These are phyloP conservation scores for Lathyrus tuberosus DNA, from an alignment of 306 rosid species.

Conservation along the genomic window DNA sequence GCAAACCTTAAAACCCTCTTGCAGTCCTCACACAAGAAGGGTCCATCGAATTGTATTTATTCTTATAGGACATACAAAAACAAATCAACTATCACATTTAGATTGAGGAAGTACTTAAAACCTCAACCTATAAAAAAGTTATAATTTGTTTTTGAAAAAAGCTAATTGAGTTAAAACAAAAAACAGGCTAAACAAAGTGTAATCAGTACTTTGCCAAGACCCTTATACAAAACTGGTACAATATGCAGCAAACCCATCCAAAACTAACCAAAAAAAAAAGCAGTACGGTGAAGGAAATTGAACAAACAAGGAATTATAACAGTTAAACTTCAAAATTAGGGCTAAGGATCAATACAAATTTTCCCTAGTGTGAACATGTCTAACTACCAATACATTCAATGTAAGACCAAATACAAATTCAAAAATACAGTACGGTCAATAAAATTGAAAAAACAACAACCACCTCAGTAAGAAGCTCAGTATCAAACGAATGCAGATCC, in stretches of 20 bases:
- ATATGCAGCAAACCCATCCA: no score
- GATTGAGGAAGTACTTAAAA: conserved; percentile 9
- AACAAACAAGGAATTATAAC: neutral
- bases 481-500: conserved; percentile 95
- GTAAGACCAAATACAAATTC: neutral
- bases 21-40: no score
- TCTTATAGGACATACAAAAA: neutral
- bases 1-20: no score
- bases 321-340: conserved; percentile 5
- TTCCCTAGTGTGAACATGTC: neutral
- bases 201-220: no score
- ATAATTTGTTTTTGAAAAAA: no score
- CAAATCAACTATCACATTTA: neutral
- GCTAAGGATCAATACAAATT: conserved; percentile 9
- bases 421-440: neutral
- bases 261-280: no score
- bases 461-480: conserved; percentile 95
- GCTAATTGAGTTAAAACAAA: no score
- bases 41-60: no score
- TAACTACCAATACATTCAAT: conserved; percentile 13
- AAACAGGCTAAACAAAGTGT: no score
- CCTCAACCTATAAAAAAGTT: neutral
- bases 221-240: no score
- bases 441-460: neutral
- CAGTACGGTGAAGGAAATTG: no score